phyloP scores from a whole-genome alignment of 805 yeast species.

The Vanderwaltozyma verrucispora region DNA sequence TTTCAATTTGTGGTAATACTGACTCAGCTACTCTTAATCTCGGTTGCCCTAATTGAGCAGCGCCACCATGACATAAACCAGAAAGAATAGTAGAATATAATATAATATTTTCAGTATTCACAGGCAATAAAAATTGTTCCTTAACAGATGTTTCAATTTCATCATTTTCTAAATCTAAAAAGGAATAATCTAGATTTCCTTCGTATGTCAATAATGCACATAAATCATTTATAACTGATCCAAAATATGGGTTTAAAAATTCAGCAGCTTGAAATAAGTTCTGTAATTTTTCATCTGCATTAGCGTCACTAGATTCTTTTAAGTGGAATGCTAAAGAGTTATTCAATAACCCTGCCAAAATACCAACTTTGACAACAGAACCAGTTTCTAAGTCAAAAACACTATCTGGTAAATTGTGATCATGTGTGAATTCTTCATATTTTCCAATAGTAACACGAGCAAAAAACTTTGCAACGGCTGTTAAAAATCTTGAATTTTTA shows the following conservation, averaged over 20 bases:
- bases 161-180: slow-evolving; percentile 1
- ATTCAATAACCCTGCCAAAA: slow-evolving; percentile 16
- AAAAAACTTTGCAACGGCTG: slow-evolving; percentile 48
- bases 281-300: slow-evolving; percentile 9
- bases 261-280: slow-evolving; percentile 26
- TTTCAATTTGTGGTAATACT: slow-evolving; percentile 17
- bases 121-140: slow-evolving; percentile 16
- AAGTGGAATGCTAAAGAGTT: slow-evolving; percentile 17
- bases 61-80: slow-evolving; percentile 25
- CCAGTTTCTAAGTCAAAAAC: slow-evolving; percentile 10
- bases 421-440: slow-evolving; percentile 30
- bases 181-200: slow-evolving; percentile 9
- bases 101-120: slow-evolving; percentile 11
- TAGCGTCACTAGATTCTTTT: slow-evolving; percentile 4
- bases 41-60: slow-evolving; percentile 12
- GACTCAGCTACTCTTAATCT: slow-evolving; percentile 13
- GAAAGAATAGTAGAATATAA: slow-evolving; percentile 20
- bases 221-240: slow-evolving; percentile 14
- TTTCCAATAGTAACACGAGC: slow-evolving; percentile 34
- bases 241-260: slow-evolving; percentile 23
- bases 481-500: slow-evolving; percentile 25
- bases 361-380: slow-evolving; percentile 17
- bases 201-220: slow-evolving; percentile 19
- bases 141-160: slow-evolving; percentile 6
- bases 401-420: slow-evolving; percentile 10